Base-by-base conservation (phyloP, 495 filamentous ascomycete genomes). In the Ramalina intermedia region DNA sequence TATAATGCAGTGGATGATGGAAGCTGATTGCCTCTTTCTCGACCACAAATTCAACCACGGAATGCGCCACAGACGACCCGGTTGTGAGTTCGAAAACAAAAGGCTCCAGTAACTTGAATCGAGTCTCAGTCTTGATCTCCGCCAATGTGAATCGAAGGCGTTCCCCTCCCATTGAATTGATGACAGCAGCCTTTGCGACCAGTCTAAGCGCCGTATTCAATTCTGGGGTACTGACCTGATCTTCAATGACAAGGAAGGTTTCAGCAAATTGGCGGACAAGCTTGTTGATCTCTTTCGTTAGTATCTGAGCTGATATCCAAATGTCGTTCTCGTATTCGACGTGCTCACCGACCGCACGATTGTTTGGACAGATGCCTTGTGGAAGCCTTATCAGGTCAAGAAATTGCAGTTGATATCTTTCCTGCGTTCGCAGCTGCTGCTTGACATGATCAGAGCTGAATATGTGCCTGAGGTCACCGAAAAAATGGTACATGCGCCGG, bases 261-360 rank as follows among this genome's bases (percentile, higher is more conserved):
- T 90, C 87, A 1, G 87, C 76, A 58, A 95, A 84, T 56, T 88
- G 85, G 47, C 88, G 75, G 57, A 87, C 93, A 11, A 96, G 74
- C 46, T 80, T 80, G 58, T 95, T 96, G 62, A 99, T 85, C 62
- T 99, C 90, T 43, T 87, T 76, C 45, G 90, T 96, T 43, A 96
- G 83, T 37, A 99, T 75, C 7, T 87, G 90, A 1, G 93, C 91
- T 55, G 82, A 91, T 42, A 99, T 96, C 91, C 91, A 99, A 26
- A 87, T 83, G 59, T 99, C 91, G 6, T 88, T 91, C 63, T 99
- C 91, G 58, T 96, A 99, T 59, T 96, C 93, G 6, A 99, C 84
- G 59, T 99, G 91, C 53, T 99, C 91, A 18, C 84, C 86, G 27
- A 94, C 80, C 1, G 89, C 90, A 49, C 91, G 77, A 5, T 87